phyloP scores from a whole-genome alignment of 2,329 filamentous ascomycete species.

The Alternaria tenuissima region DNA sequence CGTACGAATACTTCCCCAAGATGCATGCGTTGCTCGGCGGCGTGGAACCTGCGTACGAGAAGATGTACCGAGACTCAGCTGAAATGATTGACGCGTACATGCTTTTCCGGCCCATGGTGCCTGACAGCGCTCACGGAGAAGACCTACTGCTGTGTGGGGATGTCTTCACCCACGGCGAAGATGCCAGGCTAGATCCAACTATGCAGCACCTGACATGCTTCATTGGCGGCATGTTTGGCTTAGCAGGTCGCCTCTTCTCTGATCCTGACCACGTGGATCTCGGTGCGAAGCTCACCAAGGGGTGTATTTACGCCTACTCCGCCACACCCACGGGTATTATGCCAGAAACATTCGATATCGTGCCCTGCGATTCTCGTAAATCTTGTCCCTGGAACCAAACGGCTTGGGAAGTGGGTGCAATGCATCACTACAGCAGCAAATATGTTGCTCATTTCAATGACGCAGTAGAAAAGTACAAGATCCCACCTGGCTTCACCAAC shows the following conservation, averaged over 20 bases:
- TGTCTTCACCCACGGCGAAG: constrained; percentile 33
- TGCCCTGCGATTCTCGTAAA: constrained; percentile 55
- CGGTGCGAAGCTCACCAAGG: constrained; percentile 66
- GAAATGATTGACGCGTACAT: constrained; percentile 56
- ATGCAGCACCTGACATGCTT: constrained; percentile 69
- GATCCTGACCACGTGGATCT: constrained; percentile 62
- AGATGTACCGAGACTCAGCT: constrained; percentile 64
- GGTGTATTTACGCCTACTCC: constrained; percentile 68
- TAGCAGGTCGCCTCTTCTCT: constrained; percentile 65
- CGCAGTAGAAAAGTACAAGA: constrained; percentile 26
- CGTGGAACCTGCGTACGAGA: constrained; percentile 56
- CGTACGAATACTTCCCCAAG: constrained; percentile 51
- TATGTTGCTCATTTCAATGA: constrained; percentile 23
- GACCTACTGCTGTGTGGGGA: constrained; percentile 48
- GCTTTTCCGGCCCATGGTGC: constrained; percentile 57
- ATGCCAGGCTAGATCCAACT: constrained; percentile 53
- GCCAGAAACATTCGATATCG: constrained; percentile 64
- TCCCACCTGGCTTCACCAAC: constrained; percentile 52
- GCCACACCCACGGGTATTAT: constrained; percentile 65
- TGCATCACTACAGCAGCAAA: constrained; percentile 28
- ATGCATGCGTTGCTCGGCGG: constrained; percentile 51
- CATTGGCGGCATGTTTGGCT: constrained; percentile 67
- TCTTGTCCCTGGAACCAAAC: constrained; percentile 64
- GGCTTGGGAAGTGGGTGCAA: constrained; percentile 55
- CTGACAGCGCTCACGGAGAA: constrained; percentile 32